phyloP scores from a whole-genome alignment of 257 asterid genomes.

The Gentiana dahurica region DNA sequence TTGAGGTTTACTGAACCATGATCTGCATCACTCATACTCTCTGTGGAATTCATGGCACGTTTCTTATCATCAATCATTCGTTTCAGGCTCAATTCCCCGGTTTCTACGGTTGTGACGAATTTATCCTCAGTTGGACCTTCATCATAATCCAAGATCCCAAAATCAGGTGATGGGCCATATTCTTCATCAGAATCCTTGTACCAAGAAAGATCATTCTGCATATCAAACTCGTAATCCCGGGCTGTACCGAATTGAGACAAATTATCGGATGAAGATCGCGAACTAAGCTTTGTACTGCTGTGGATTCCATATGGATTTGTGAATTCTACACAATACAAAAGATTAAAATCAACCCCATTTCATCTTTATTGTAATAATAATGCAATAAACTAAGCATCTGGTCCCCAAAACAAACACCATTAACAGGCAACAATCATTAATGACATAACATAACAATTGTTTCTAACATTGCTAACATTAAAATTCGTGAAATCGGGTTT shows the following conservation, averaged over 20 bases:
- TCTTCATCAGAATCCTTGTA: constrained; percentile 79
- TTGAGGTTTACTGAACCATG: constrained; percentile 18
- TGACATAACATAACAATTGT: too few species aligned
- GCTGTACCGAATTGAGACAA: constrained; percentile 89
- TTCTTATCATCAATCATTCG: constrained; percentile 17
- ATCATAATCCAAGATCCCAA: constrained; percentile 31
- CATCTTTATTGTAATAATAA: too few species aligned
- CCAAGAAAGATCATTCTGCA: constrained; percentile 83
- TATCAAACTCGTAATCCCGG: constrained; percentile 88
- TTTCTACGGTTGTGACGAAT: constrained; percentile 42
- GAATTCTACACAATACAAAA: constrained; percentile 41
- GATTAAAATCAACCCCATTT: not conserved
- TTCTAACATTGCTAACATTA: too few species aligned
- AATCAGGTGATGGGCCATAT: constrained; percentile 48
- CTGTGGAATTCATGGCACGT: constrained; percentile 17
- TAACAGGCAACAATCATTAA: too few species aligned
- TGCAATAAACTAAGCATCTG: not conserved
- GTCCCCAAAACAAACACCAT: constrained; percentile 1
- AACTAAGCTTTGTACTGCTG: constrained; percentile 39
- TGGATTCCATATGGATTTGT: constrained; percentile 80
- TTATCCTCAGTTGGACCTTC: constrained; percentile 75
- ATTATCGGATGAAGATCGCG: constrained; percentile 72
- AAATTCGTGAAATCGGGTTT: too few species aligned
- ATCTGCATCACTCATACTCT: constrained; percentile 16
- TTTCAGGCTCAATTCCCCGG: constrained; percentile 20